These are phyloP conservation scores for Kickxella alabastrina DNA, from an alignment of 192 early-diverging fungal genomes.

Conservation along the genomic window DNA sequence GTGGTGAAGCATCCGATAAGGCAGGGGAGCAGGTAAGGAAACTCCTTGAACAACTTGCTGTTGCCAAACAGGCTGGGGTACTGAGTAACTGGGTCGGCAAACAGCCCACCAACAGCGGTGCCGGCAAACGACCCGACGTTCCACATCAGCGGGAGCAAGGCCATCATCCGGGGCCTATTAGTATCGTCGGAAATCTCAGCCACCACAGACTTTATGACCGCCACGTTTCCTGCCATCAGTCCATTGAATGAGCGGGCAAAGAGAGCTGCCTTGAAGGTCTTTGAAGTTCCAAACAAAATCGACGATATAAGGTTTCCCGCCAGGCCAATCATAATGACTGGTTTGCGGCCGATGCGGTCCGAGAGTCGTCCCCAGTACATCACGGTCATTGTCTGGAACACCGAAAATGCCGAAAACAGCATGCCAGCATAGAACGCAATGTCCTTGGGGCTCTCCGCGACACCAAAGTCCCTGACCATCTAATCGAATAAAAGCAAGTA, in stretches of 20 bases:
- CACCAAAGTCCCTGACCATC: constrained; percentile 63
- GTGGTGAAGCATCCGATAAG: constrained; percentile 58
- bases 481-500: constrained; percentile 6
- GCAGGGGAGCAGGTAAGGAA: constrained; percentile 84
- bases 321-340: constrained; percentile 69
- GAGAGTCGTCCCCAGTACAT: constrained; percentile 70
- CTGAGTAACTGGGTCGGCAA: constrained; percentile 65
- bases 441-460: constrained; percentile 64
- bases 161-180: constrained; percentile 72
- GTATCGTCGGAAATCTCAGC: constrained; percentile 81
- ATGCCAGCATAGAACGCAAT: constrained; percentile 69
- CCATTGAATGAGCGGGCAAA: constrained; percentile 59
- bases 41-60: constrained; percentile 54
- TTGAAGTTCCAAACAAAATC: constrained; percentile 66
- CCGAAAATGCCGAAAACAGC: constrained; percentile 46
- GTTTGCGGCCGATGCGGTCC: constrained; percentile 75
- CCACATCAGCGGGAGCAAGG: constrained; percentile 66
- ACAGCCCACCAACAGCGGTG: constrained; percentile 71
- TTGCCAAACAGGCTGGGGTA: constrained; percentile 61
- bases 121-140: constrained; percentile 61
- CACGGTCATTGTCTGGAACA: constrained; percentile 48
- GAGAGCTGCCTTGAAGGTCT: constrained; percentile 56
- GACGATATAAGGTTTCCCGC: constrained; percentile 65
- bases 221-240: constrained; percentile 68
- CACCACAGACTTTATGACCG: constrained; percentile 74